A percentile compares a stretch with the other conserved stretches of the same genome.
These are phyloP conservation scores for Euphorbia celastroides DNA, from an alignment of 441 rosid genomes.

Conservation along the genomic window DNA sequence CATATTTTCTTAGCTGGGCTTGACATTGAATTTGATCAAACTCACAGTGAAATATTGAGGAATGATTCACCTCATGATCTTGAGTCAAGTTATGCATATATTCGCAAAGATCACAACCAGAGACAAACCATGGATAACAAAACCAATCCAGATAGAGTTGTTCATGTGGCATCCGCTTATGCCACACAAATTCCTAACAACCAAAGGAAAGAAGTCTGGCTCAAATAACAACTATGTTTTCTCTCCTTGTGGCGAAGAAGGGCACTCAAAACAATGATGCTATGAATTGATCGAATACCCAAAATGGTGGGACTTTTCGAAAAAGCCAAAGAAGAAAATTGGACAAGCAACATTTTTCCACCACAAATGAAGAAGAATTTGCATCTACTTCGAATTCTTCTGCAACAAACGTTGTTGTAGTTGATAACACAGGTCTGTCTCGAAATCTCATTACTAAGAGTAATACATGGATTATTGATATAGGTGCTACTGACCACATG, in stretches of 20 bases:
- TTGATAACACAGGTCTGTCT: neutral
- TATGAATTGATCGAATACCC: conserved; percentile 3
- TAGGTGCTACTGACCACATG: conserved; percentile 11
- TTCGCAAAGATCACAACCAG: neutral
- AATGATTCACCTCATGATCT: neutral
- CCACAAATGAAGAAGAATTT: neutral
- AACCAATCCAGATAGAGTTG: neutral
- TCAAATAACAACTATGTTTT: neutral
- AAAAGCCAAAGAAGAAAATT: neutral
- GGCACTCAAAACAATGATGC: neutral
- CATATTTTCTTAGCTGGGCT: conserved; percentile 3
- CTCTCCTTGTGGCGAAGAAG: neutral
- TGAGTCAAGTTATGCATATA: neutral
- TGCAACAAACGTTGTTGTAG: neutral
- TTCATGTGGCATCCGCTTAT: neutral
- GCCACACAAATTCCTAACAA: neutral
- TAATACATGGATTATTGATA: conserved; percentile 9
- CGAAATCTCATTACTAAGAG: neutral
- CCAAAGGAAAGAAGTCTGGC: neutral
- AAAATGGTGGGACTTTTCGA: neutral
- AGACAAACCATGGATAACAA: neutral
- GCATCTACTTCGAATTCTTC: neutral
- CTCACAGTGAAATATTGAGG: neutral
- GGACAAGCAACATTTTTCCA: neutral
- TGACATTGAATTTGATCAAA: neutral